Percentiles rank a stretch among this genome's conserved stretches.
phyloP scores from a whole-genome alignment of 306 rosid genomes.

The Psophocarpus tetragonolobus region DNA sequence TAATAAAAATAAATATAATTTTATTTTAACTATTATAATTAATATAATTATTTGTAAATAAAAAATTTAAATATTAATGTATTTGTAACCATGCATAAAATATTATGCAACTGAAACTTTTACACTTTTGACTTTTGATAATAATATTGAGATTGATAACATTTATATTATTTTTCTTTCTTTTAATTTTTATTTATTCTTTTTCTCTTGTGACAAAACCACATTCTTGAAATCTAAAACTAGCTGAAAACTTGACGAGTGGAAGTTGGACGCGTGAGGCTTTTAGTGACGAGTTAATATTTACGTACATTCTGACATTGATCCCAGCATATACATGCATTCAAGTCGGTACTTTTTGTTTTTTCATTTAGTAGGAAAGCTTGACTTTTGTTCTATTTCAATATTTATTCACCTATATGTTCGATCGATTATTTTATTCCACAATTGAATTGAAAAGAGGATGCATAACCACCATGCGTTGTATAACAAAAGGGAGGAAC shows the following conservation, averaged over 20 bases:
- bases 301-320: constrained; percentile 32
- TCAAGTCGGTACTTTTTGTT: background rate
- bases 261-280: background rate
- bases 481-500: background rate
- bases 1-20: too few relatives aligned
- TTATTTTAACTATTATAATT: too few relatives aligned
- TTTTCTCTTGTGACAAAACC: too few relatives aligned
- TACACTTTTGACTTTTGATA: too few relatives aligned
- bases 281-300: constrained; percentile 20
- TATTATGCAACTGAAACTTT: too few relatives aligned
- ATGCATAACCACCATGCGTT: background rate
- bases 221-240: too few relatives aligned
- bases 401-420: background rate
- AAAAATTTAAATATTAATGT: too few relatives aligned
- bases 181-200: too few relatives aligned
- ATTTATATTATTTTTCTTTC: too few relatives aligned
- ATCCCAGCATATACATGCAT: background rate
- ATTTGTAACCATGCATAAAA: too few relatives aligned
- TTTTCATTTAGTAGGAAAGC: constrained; percentile 12
- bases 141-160: too few relatives aligned
- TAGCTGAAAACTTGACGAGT: background rate
- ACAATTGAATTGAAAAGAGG: background rate
- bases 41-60: too few relatives aligned
- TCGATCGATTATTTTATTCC: background rate
- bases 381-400: constrained; percentile 15